Evolutionary conservation across 2,329 filamentous ascomycete species (phyloP).

Genomic region (Fusarium tanahbumbuense): DNA sequence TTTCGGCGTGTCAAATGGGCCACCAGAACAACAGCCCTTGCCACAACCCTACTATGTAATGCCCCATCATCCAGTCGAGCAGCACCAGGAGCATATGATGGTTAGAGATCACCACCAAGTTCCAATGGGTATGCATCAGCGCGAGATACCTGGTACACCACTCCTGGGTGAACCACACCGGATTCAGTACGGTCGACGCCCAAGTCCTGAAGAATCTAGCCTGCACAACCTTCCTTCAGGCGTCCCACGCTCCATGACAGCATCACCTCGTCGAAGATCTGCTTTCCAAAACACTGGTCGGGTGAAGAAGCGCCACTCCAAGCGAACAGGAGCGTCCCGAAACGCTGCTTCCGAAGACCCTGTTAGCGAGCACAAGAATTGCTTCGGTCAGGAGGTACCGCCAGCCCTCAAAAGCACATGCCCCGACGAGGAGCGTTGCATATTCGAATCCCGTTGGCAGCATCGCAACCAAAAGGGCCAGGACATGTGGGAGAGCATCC

Average conservation of each 20-base stretch:
- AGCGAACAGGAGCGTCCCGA: conserved; percentile 29
- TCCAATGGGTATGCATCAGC: conserved; percentile 43
- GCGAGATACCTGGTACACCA: conserved; percentile 40
- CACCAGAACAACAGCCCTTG: conserved; percentile 43
- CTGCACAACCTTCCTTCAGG: conserved; percentile 16
- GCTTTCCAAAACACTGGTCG: conserved; percentile 36
- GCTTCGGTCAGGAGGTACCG: conserved; percentile 49
- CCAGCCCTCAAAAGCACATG: conserved; percentile 58
- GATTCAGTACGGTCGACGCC: conserved; percentile 42
- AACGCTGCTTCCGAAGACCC: conserved; percentile 37
- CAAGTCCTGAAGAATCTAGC: conserved; percentile 39
- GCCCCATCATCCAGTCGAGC: conserved; percentile 38
- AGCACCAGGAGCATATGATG: conserved; percentile 45
- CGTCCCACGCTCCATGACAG: conserved; percentile 39
- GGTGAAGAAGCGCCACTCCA: conserved; percentile 47
- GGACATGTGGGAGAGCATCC: conserved; percentile 69
- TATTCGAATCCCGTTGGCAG: conserved; percentile 62
- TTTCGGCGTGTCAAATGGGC: conserved; percentile 52
- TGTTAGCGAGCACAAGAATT: conserved; percentile 52
- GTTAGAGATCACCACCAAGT: conserved; percentile 39
- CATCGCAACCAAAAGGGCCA: conserved; percentile 62
- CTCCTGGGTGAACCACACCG: conserved; percentile 43
- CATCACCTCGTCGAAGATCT: conserved; percentile 46
- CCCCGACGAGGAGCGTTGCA: conserved; percentile 60
- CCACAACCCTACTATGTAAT: conserved; percentile 49